phyloP scores from a whole-genome alignment of 2,329 filamentous ascomycete genomes.

The Neophaeococcomyces aloes region DNA sequence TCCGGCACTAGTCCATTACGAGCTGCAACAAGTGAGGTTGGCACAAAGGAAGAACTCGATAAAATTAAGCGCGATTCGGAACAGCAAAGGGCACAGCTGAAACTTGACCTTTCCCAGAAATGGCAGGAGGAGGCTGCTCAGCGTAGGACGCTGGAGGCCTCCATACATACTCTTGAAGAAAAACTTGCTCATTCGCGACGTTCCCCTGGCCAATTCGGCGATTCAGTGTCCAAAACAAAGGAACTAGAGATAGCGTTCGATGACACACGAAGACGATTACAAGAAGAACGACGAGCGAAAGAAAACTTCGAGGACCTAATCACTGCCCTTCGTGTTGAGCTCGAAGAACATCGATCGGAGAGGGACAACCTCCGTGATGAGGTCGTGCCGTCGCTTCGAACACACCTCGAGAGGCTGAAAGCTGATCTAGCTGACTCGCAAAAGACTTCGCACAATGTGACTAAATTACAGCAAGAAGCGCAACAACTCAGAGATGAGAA shows the following conservation, averaged over 20 bases:
- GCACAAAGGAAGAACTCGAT: constrained; percentile 60
- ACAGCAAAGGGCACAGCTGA: constrained; percentile 80
- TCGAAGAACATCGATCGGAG: constrained; percentile 74
- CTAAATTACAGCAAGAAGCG: constrained; percentile 78
- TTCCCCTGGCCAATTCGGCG: constrained; percentile 41
- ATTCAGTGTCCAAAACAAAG: constrained; percentile 49
- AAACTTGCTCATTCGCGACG: constrained; percentile 46
- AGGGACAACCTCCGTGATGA: constrained; percentile 86
- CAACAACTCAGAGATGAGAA: constrained; percentile 50
- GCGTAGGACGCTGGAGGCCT: constrained; percentile 66
- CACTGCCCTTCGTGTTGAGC: constrained; percentile 68
- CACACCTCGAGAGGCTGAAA: constrained; percentile 52
- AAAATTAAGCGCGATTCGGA: constrained; percentile 73
- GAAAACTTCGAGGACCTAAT: constrained; percentile 90
- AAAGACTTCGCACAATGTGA: constrained; percentile 68
- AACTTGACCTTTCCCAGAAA: constrained; percentile 73
- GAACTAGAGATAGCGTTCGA: constrained; percentile 74
- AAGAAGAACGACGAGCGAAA: constrained; percentile 77
- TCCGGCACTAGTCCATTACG: constrained; percentile 80
- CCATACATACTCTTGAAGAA: constrained; percentile 72
- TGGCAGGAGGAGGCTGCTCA: constrained; percentile 75
- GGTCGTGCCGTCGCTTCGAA: constrained; percentile 66
- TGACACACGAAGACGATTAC: constrained; percentile 67
- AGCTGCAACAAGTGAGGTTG: constrained; percentile 52
- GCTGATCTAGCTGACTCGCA: constrained; percentile 49